Evolutionary conservation across 2,329 filamentous ascomycete genomes (phyloP), one percentile per base, ranked within the genome.

Genomic region (Fonsecaea pedrosoi): DNA sequence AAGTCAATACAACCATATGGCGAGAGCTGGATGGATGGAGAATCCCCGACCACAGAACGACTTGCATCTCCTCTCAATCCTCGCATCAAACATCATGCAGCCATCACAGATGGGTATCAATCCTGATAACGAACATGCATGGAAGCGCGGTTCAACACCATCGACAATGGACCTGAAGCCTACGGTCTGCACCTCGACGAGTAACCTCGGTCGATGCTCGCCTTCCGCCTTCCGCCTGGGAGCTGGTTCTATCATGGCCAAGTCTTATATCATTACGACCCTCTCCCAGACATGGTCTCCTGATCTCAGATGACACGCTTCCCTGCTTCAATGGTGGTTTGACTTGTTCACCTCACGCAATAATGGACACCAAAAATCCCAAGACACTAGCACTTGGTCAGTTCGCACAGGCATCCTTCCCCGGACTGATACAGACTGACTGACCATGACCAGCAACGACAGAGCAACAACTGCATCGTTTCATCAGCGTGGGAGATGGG

Each of bases 401-500:
- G 53, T 55, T 0, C 8, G 7, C 32, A 30, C 5, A 6, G 18
- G 15, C 12, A 40, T 42, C 3, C 30, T 35, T 32, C n/a, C 42
- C 10, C 34, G 13, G 7, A 10, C 15, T 9, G 10, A 32, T 54
- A 5, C 53, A 54, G 21, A 13, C 34, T 37, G 21, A 55, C 12
- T 3, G 15, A 30, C 21, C 21, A 13, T 10, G 25, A 1, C 25
- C 10, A 21, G 13, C 34, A 34, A 8, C 30, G n/a, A 55, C 9
- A 55, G 53, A 55, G 45, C 45, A 50, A 15, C 13, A 55, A 32
- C 53, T 55, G 53, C 53, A 55, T 3, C 53, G 15, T 2, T 55
- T 37, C 30, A 9, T 50, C 7, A 61, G 59, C 45, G 48, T 61
- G n/a, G 59, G 59, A 38, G 40, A 61, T 53, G 59, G 59, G 13